These are phyloP conservation scores for Tricharina praecox DNA, from an alignment of 495 filamentous ascomycete species.

Conservation along the genomic window DNA sequence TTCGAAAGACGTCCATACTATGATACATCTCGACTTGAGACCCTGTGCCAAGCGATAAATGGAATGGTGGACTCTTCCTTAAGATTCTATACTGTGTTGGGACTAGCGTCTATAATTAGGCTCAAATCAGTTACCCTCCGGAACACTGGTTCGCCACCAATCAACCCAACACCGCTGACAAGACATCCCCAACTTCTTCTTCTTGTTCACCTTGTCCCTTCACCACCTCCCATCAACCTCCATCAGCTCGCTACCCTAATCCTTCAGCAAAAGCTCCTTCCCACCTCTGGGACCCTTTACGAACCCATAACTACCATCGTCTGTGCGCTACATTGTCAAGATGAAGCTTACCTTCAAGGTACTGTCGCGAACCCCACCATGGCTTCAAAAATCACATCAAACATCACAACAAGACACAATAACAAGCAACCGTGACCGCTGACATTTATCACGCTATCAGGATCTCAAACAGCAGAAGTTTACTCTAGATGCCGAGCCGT, in stretches of 20 bases:
- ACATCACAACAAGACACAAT: background rate
- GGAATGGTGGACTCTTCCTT: too few relatives aligned
- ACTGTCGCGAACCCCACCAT: constrained; percentile 24
- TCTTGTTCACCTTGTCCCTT: background rate
- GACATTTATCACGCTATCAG: constrained; percentile 30
- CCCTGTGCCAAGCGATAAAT: too few relatives aligned
- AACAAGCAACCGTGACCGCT: background rate
- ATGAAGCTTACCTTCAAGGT: constrained; percentile 84
- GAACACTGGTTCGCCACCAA: too few relatives aligned
- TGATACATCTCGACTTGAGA: too few relatives aligned
- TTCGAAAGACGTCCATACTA: too few relatives aligned
- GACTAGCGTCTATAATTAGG: too few relatives aligned
- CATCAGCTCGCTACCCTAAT: background rate
- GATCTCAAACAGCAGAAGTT: constrained; percentile 99
- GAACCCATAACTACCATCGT: background rate
- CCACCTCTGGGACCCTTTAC: background rate
- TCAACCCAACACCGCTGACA: too few relatives aligned
- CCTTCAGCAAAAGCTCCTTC: background rate
- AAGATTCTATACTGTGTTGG: too few relatives aligned
- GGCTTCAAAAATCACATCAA: background rate
- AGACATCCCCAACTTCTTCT: background rate
- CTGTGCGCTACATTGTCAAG: background rate
- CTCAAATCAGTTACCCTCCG: too few relatives aligned
- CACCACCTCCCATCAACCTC: constrained; percentile 1
- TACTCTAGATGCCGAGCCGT: constrained; percentile 78